These are phyloP conservation scores for Verticillium alfalfae DNA, from an alignment of 2,329 filamentous ascomycete species.

Conservation along the genomic window DNA sequence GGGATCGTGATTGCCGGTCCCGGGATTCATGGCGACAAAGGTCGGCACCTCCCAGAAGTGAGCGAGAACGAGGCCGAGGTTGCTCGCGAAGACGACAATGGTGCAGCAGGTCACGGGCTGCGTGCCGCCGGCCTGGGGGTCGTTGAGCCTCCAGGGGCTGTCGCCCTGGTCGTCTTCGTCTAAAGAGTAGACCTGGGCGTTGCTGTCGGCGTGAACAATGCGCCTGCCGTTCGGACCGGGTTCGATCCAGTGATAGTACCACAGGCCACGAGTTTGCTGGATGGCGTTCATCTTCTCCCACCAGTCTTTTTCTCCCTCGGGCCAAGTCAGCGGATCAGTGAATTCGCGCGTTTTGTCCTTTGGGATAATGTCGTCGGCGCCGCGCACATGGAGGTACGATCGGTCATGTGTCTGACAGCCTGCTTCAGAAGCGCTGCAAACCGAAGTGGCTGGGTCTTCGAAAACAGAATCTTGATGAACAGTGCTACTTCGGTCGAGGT, in stretches of 20 bases:
- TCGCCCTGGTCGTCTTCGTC: not conserved
- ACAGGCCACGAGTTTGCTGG: not conserved
- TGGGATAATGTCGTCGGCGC: not conserved
- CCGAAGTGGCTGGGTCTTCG: not conserved
- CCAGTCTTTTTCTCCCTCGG: not conserved
- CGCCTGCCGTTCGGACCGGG: not conserved
- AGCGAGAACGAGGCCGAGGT: not conserved
- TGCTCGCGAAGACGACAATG: not conserved
- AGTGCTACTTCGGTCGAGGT: not conserved
- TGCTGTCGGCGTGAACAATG: not conserved
- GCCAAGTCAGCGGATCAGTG: not conserved
- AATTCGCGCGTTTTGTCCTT: not conserved
- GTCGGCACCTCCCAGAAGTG: slow-evolving; percentile 1
- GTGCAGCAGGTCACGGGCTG: not conserved
- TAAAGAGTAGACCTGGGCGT: not conserved
- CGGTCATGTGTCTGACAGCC: not conserved
- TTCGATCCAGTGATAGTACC: not conserved
- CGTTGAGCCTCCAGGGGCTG: not conserved
- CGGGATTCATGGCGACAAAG: not conserved
- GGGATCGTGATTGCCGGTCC: not conserved
- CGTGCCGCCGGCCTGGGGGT: not conserved
- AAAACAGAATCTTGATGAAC: not conserved
- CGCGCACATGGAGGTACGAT: not conserved
- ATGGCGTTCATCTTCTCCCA: not conserved
- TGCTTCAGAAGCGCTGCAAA: not conserved